Percentiles rank a stretch among this genome's conserved stretches.
These are phyloP conservation scores for Fistulifera pelliculosa DNA, from an alignment of 108 stramenopile species.

Conservation along the genomic window DNA sequence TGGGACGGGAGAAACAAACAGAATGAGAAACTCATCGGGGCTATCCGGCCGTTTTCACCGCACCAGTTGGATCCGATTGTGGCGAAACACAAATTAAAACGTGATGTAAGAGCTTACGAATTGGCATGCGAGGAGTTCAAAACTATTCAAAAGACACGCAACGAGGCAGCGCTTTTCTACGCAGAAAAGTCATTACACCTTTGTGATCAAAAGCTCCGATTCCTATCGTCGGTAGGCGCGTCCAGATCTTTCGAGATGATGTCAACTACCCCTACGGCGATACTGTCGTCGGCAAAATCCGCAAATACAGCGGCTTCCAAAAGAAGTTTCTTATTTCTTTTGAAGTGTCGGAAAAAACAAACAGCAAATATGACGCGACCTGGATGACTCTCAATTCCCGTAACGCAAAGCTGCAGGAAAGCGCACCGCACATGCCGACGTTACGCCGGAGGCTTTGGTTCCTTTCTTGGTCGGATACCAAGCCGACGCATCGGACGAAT, in stretches of 20 bases:
- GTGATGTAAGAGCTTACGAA: slow-evolving; percentile 32
- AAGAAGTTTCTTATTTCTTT: slow-evolving; percentile 50
- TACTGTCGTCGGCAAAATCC: slow-evolving; percentile 33
- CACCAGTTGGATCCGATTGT: slow-evolving; percentile 42
- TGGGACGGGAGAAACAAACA: slow-evolving; percentile 41
- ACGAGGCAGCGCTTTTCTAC: slow-evolving; percentile 38
- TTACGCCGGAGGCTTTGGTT: slow-evolving; percentile 25
- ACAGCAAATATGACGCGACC: slow-evolving; percentile 31
- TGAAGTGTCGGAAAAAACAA: slow-evolving; percentile 26
- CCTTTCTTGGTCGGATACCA: slow-evolving; percentile 42
- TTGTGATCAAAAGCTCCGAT: neutral
- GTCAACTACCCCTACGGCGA: slow-evolving; percentile 65
- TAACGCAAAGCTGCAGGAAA: too few species aligned
- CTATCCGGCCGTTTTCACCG: slow-evolving; percentile 33
- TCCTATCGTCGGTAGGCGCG: slow-evolving; percentile 26
- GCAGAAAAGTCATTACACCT: slow-evolving; percentile 20
- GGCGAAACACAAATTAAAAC: slow-evolving; percentile 54
- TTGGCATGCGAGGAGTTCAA: slow-evolving; percentile 36
- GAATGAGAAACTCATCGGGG: slow-evolving; percentile 35
- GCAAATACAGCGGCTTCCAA: slow-evolving; percentile 23
- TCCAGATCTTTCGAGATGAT: slow-evolving; percentile 40
- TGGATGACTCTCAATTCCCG: slow-evolving; percentile 64
- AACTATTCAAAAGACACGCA: slow-evolving; percentile 24
- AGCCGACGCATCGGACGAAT: too few species aligned
- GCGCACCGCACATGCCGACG: too few species aligned